Base-by-base conservation (phyloP, 2,329 filamentous ascomycete genomes). In the Pseudogymnoascus sp. region DNA sequence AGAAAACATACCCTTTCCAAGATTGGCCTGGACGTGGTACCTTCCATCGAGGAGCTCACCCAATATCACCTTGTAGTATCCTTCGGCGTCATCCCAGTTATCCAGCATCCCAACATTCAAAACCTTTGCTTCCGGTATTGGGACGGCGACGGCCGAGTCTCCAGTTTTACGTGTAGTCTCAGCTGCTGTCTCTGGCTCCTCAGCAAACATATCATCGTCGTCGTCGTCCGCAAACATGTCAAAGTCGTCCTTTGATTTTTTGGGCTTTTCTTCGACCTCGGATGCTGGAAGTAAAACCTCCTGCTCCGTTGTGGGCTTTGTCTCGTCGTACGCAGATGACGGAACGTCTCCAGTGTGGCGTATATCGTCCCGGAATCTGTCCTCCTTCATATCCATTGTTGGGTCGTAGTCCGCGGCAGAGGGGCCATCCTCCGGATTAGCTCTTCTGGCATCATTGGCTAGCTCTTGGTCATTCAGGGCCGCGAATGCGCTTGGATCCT, bases 321-420 rank as follows among this genome's bases (percentile, higher is more conserved):
- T 83, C 71, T 88, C 84, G 66, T 83, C 81, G 68, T 88, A 86
- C 25, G 80, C 78, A 60, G 78, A 76, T 14, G 83, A 80, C 3
- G 79, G 75, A 60, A 83, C 70, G 38, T 81, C 80, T 63, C 84
- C 82, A 60, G 81, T 81, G 64, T 85, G 81, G 64, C 87, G 83
- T 68, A 85, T 80, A 67, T 87, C 86, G 69, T 90, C 86, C 63
- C 88, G 85, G 64, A 85, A 81, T 69, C 86, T 85, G 68, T 96
- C 92, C 74, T 96, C 90, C 73, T 88, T 82, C 89, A 93, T 95
- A 72, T 97, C 93, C 68, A 87, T 81, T 1, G 88, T 95, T 1
- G 93, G 93, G 71, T 96, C 91, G 73, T 96, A 96, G 74, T 96
- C 91, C 64, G 91, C 92, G 52, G 93, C 93, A n/a, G 92, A 96